These are phyloP conservation scores for Pochonia chlamydosporia DNA, from an alignment of 2,329 filamentous ascomycete species.

Conservation along the genomic window DNA sequence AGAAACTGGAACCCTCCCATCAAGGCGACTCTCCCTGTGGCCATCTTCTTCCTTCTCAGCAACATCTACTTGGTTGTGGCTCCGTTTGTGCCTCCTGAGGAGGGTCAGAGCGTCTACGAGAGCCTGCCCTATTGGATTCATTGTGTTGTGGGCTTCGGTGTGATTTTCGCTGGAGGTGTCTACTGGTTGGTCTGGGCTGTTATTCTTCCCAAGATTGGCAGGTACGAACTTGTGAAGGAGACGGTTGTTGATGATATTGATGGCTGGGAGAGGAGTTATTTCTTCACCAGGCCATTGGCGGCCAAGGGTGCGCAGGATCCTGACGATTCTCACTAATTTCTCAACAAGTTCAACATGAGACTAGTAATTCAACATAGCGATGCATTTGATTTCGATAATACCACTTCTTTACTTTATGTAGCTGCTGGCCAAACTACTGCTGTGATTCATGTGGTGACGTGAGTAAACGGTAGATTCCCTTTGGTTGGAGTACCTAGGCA, in stretches of 20 bases:
- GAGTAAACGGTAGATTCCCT: too few species aligned
- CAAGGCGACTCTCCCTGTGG: slow-evolving; percentile 47
- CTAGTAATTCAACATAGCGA: slow-evolving; percentile 5
- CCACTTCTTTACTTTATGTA: background rate
- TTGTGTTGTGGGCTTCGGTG: slow-evolving; percentile 50
- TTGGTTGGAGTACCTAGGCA: too few species aligned
- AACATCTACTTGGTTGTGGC: slow-evolving; percentile 57
- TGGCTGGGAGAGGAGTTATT: slow-evolving; percentile 56
- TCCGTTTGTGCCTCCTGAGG: slow-evolving; percentile 48
- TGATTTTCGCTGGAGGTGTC: slow-evolving; percentile 45
- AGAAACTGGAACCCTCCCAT: slow-evolving; percentile 50
- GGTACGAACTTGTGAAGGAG: slow-evolving; percentile 52
- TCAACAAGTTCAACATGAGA: slow-evolving; percentile 3
- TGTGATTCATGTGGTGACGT: too few species aligned
- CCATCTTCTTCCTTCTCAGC: slow-evolving; percentile 53
- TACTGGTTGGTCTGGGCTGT: slow-evolving; percentile 54
- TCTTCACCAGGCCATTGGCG: slow-evolving; percentile 35
- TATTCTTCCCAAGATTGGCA: slow-evolving; percentile 44
- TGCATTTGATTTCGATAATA: slow-evolving; percentile 1
- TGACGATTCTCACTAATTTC: background rate
- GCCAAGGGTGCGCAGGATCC: background rate
- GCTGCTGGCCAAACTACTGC: too few species aligned
- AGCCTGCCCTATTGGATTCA: slow-evolving; percentile 52
- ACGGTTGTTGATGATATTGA: slow-evolving; percentile 49
- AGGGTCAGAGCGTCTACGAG: slow-evolving; percentile 48